Evolutionary conservation across 1,284 basidiomycete genomes (phyloP).

Genomic region (Tetrapyrgos nigripes): DNA sequence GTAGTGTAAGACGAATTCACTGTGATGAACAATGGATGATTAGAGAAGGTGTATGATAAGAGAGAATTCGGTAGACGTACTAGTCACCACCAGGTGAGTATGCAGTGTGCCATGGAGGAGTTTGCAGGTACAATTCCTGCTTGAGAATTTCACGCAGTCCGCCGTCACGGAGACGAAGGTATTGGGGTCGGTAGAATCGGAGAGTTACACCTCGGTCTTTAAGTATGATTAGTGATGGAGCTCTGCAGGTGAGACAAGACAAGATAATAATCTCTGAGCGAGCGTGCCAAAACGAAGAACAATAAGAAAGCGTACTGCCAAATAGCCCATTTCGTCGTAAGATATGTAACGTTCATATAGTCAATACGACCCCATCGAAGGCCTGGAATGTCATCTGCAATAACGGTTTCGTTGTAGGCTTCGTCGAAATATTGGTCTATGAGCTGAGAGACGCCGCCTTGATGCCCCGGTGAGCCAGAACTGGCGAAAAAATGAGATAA

Average conservation of each 20-base stretch:
- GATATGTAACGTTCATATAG: conserved; percentile 77
- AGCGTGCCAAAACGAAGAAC: background rate
- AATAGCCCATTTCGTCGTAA: conserved; percentile 82
- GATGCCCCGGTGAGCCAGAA: conserved; percentile 61
- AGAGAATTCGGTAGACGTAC: conserved; percentile 44
- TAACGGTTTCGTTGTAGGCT: conserved; percentile 66
- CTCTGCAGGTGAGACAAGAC: conserved; percentile 46
- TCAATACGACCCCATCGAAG: conserved; percentile 82
- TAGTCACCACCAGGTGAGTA: conserved; percentile 75
- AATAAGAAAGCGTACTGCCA: conserved; percentile 66
- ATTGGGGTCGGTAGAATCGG: conserved; percentile 73
- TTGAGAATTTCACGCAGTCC: conserved; percentile 67
- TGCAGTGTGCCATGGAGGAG: conserved; percentile 63
- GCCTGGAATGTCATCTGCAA: conserved; percentile 68
- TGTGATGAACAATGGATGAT: conserved; percentile 29
- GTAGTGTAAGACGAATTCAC: conserved; percentile 73
- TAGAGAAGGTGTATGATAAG: background rate
- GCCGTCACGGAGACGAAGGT: conserved; percentile 63
- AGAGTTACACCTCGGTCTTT: conserved; percentile 73
- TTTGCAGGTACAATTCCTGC: conserved; percentile 62
- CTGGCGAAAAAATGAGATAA: conserved; percentile 39
- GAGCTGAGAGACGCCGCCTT: conserved; percentile 69
- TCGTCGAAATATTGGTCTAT: conserved; percentile 75
- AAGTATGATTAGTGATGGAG: conserved; percentile 69
- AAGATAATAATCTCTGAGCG: background rate